Evolutionary conservation across 2,329 filamentous ascomycete species (phyloP).

Genomic region (Zasmidium angulare): DNA sequence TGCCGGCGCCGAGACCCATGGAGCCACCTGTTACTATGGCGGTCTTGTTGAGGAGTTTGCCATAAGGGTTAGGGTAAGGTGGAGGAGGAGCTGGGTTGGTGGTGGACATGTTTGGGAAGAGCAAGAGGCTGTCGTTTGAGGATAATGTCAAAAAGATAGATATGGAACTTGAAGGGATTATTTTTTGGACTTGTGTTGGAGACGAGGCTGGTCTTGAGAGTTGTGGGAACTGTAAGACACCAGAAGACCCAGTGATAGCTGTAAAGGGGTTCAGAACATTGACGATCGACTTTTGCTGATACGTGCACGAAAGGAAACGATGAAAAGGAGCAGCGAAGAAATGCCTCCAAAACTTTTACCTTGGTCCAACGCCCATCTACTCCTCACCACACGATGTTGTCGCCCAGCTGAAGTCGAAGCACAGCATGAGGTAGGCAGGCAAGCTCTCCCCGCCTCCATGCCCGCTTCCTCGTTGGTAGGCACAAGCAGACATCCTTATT

Average conservation of each 20-base stretch:
- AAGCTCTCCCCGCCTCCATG: neutral
- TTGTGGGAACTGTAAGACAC: too few species aligned
- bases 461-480: too few species aligned
- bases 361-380: neutral
- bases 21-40: slow-evolving; percentile 31
- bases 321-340: neutral
- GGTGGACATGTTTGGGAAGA: too few species aligned
- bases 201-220: too few species aligned
- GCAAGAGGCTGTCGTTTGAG: neutral
- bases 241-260: too few species aligned
- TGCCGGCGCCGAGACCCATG: slow-evolving; percentile 34
- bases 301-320: neutral
- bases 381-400: neutral
- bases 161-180: too few species aligned
- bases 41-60: slow-evolving; percentile 20
- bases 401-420: neutral
- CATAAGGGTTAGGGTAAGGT: neutral
- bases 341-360: neutral
- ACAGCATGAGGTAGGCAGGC: neutral
- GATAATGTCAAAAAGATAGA: too few species aligned
- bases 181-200: too few species aligned
- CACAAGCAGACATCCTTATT: neutral
- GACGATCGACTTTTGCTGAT: neutral
- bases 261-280: neutral
- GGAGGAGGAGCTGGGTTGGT: too few species aligned